phyloP scores from a whole-genome alignment of 352 stramenopile species.

The Phytophthora pini region DNA sequence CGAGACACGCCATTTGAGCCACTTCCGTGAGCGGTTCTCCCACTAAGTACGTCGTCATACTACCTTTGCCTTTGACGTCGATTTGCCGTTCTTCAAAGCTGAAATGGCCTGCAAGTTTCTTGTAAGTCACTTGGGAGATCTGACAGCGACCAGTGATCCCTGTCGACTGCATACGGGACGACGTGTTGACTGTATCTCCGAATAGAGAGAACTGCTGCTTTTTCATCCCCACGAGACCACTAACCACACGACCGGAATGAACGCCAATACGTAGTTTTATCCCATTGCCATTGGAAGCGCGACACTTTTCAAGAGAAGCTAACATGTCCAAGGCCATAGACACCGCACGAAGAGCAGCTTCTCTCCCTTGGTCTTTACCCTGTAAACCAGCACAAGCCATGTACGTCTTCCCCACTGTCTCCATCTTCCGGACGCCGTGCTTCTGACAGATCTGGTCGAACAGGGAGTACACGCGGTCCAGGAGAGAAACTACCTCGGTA shows the following conservation, averaged over 20 bases:
- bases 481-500: slow-evolving; percentile 80
- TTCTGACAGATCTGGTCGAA: slow-evolving; percentile 93
- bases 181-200: slow-evolving; percentile 93
- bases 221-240: slow-evolving; percentile 89
- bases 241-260: slow-evolving; percentile 90
- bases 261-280: slow-evolving; percentile 93
- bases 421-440: slow-evolving; percentile 93
- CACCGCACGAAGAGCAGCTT: slow-evolving; percentile 76
- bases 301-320: slow-evolving; percentile 64
- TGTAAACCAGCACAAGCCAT: slow-evolving; percentile 89
- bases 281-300: slow-evolving; percentile 77
- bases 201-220: slow-evolving; percentile 95
- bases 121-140: slow-evolving; percentile 83
- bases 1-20: slow-evolving; percentile 58
- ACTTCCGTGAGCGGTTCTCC: slow-evolving; percentile 73
- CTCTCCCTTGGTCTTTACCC: slow-evolving; percentile 77
- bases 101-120: slow-evolving; percentile 80
- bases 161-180: slow-evolving; percentile 91
- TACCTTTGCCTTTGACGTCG: slow-evolving; percentile 88
- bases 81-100: slow-evolving; percentile 82
- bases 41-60: slow-evolving; percentile 86
- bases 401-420: slow-evolving; percentile 94
- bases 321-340: slow-evolving; percentile 87
- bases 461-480: slow-evolving; percentile 92
- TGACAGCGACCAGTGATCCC: slow-evolving; percentile 82